phyloP scores from a whole-genome alignment of 164 flowering plant species.

The Pachysandra terminalis region DNA sequence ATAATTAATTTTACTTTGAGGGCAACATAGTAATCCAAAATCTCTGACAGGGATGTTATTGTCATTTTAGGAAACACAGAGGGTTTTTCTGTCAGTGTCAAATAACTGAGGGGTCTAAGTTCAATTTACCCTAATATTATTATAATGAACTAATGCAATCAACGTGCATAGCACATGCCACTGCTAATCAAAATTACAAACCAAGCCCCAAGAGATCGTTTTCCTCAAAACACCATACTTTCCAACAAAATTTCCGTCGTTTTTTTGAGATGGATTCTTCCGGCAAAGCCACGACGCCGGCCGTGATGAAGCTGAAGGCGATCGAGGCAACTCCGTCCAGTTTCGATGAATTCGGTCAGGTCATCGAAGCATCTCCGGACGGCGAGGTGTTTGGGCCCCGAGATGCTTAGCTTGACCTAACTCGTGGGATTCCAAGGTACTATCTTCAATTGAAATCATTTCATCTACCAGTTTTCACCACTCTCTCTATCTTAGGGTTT shows the following conservation, averaged over 20 bases:
- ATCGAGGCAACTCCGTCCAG: conserved; percentile 71
- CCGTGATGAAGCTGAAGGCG: conserved; percentile 41
- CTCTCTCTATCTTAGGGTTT: background rate
- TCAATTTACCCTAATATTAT: too few relatives aligned
- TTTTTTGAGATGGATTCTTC: conserved; percentile 12
- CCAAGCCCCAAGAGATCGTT: background rate
- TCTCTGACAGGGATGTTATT: too few relatives aligned
- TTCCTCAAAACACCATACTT: too few relatives aligned
- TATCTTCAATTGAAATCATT: background rate
- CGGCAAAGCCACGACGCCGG: conserved; percentile 12
- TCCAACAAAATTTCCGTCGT: background rate
- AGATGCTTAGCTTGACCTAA: conserved; percentile 86
- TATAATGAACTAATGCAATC: too few relatives aligned
- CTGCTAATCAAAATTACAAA: too few relatives aligned
- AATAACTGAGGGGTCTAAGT: too few relatives aligned
- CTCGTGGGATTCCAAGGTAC: conserved; percentile 81
- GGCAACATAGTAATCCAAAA: too few relatives aligned
- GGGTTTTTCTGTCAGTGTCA: too few relatives aligned
- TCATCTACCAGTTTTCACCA: background rate
- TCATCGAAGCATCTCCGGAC: conserved; percentile 65
- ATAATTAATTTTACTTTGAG: too few relatives aligned
- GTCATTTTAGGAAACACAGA: too few relatives aligned
- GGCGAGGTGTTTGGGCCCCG: conserved; percentile 68
- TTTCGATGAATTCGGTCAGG: conserved; percentile 77
- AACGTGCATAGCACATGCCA: too few relatives aligned